Percentiles rank a stretch among this genome's conserved stretches.
These are phyloP conservation scores for Perkinsela sp. DNA, from an alignment of 208 protist species.

Conservation along the genomic window DNA sequence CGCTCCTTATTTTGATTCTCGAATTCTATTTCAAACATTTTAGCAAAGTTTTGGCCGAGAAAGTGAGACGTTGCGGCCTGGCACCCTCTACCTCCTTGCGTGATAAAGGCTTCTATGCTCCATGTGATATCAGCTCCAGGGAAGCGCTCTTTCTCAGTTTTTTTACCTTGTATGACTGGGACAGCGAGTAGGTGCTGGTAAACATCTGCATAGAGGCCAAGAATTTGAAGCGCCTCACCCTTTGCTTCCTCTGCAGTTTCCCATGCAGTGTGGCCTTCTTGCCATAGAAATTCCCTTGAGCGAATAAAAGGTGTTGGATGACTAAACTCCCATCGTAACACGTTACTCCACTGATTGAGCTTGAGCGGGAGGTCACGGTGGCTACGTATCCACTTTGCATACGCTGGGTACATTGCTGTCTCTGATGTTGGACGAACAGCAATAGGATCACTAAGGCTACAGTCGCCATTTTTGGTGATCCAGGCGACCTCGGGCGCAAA, in stretches of 20 bases:
- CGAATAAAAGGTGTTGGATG: conserved; percentile 94
- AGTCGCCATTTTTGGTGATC: conserved; percentile 56
- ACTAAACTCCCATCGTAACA: conserved; percentile 98
- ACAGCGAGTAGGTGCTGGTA: conserved; percentile 91
- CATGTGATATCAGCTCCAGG: conserved; percentile 89
- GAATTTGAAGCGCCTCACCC: conserved; percentile 72
- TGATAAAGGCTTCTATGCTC: conserved; percentile 90
- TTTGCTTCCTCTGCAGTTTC: conserved; percentile 69
- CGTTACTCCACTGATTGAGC: conserved; percentile 91
- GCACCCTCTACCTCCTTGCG: conserved; percentile 76
- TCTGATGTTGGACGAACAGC: conserved; percentile 94
- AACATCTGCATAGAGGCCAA: conserved; percentile 74
- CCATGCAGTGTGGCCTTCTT: conserved; percentile 88
- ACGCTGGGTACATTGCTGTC: conserved; percentile 94
- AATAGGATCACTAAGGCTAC: conserved; percentile 68
- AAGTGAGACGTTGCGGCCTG: conserved; percentile 80
- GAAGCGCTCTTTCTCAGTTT: conserved; percentile 97
- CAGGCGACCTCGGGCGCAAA: conserved; percentile 88
- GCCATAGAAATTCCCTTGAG: conserved; percentile 96
- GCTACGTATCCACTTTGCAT: conserved; percentile 85
- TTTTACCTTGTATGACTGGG: conserved; percentile 78
- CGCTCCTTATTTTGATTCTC: conserved; percentile 53
- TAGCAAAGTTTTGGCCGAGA: conserved; percentile 87
- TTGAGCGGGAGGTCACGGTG: conserved; percentile 90
- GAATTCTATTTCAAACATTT: conserved; percentile 88